Conservation (phyloP, 2,329 filamentous ascomycete genomes). For the Ceratocystis ficicola region DNA sequence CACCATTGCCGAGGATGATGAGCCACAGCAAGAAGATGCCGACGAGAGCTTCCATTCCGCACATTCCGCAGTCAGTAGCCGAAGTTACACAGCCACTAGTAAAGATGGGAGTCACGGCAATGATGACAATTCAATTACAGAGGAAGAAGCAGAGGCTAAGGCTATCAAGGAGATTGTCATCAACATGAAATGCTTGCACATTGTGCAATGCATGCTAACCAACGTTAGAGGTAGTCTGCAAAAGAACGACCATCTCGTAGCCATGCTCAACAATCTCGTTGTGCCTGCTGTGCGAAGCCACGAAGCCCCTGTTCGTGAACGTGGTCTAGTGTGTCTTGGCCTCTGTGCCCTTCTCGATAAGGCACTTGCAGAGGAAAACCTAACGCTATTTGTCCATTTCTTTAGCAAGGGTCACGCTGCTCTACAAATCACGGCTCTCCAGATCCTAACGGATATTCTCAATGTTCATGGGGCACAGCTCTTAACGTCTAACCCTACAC, state of each 20-base stretch:
- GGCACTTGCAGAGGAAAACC: constrained; percentile 81
- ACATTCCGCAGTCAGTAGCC: constrained; percentile 66
- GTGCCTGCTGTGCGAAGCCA: constrained; percentile 90
- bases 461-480: constrained; percentile 78
- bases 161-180: constrained; percentile 85
- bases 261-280: constrained; percentile 95
- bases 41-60: constrained; percentile 85
- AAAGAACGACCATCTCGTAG: constrained; percentile 79
- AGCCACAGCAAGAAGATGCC: constrained; percentile 38
- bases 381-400: constrained; percentile 89
- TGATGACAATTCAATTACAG: constrained; percentile 32
- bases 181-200: constrained; percentile 96
- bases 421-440: constrained; percentile 77
- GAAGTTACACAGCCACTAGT: constrained; percentile 37
- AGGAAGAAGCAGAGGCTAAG: constrained; percentile 58
- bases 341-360: constrained; percentile 85
- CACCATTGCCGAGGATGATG: constrained; percentile 62
- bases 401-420: constrained; percentile 85
- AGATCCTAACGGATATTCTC: constrained; percentile 86
- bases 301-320: constrained; percentile 82
- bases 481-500: constrained; percentile 50
- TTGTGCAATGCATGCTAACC: constrained; percentile 92
- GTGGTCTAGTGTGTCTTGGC: constrained; percentile 78
- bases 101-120: constrained; percentile 30
- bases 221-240: constrained; percentile 83